Percentiles rank a stretch among this genome's conserved stretches.
phyloP scores from a whole-genome alignment of 2,329 filamentous ascomycete genomes.

The Aureobasidium sp. region DNA sequence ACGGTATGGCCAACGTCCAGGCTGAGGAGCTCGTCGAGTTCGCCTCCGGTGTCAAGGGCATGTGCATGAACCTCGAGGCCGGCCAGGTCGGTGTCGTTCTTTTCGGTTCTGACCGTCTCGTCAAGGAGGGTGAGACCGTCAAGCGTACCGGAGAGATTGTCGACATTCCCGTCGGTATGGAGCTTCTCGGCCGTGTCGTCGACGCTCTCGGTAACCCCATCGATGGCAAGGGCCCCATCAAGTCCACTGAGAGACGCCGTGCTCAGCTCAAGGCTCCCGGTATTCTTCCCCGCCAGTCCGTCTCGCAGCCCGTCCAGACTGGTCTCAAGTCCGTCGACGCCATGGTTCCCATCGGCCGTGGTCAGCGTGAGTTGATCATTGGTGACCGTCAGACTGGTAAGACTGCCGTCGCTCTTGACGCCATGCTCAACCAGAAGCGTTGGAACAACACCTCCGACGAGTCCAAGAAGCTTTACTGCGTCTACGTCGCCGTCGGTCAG shows the following conservation, averaged over 20 bases:
- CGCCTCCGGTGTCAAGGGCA: slow-evolving; percentile 98
- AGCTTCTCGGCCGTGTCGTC: slow-evolving; percentile 94
- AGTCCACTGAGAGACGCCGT: slow-evolving; percentile 85
- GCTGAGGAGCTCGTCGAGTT: slow-evolving; percentile 99
- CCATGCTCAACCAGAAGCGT: slow-evolving; percentile 98
- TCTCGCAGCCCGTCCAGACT: slow-evolving; percentile 98
- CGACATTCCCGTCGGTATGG: slow-evolving; percentile 86
- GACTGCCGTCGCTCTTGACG: slow-evolving; percentile 95
- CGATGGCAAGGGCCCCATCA: slow-evolving; percentile 96
- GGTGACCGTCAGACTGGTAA: slow-evolving; percentile 99
- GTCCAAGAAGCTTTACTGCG: slow-evolving; percentile 97
- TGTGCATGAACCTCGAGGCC: slow-evolving; percentile 99
- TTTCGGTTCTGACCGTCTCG: slow-evolving; percentile 99
- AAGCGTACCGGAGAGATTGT: slow-evolving; percentile 99
- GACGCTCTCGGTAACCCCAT: slow-evolving; percentile 99
- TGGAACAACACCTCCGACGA: slow-evolving; percentile 92
- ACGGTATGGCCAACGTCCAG: slow-evolving; percentile 99
- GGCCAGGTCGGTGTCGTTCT: slow-evolving; percentile 99
- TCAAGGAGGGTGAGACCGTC: slow-evolving; percentile 98
- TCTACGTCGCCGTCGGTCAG: slow-evolving; percentile 98
- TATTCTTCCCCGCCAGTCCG: slow-evolving; percentile 92
- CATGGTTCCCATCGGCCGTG: slow-evolving; percentile 99
- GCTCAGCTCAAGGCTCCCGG: slow-evolving; percentile 98
- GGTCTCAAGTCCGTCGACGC: slow-evolving; percentile 98
- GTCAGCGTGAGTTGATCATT: slow-evolving; percentile 99